These are phyloP conservation scores for Chenopodium album DNA, from an alignment of 148 eudicot genomes.

Conservation along the genomic window DNA sequence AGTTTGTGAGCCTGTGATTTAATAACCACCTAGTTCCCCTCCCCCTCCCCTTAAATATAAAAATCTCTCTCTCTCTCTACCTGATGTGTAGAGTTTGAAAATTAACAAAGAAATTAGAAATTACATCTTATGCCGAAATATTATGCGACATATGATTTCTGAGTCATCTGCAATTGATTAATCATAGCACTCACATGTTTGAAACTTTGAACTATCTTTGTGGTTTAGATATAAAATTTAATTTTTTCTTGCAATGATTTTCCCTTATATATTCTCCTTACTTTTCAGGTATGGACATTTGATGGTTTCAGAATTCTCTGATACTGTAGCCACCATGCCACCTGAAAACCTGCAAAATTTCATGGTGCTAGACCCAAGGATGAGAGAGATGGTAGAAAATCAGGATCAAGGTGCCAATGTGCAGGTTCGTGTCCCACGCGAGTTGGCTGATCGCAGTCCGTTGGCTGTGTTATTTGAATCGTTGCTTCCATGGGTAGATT, in stretches of 20 bases:
- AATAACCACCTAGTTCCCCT: not conserved
- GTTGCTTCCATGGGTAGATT: constrained; percentile 74
- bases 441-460: constrained; percentile 63
- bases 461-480: constrained; percentile 82
- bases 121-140: not conserved
- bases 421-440: constrained; percentile 56
- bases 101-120: not conserved
- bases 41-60: not conserved
- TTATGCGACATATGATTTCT: not conserved
- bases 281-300: constrained; percentile 72
- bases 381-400: constrained; percentile 49
- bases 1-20: constrained; percentile 7
- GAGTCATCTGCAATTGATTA: not conserved
- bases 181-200: not conserved
- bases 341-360: constrained; percentile 89
- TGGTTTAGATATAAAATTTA: not conserved
- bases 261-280: not conserved
- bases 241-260: constrained; percentile 12
- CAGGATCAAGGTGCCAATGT: constrained; percentile 41
- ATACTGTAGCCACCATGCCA: constrained; percentile 76
- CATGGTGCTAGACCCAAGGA: constrained; percentile 66
- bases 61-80: no score
- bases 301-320: constrained; percentile 85
- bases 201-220: not conserved
- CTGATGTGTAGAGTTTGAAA: not conserved